phyloP scores from a whole-genome alignment of 345 rosid genomes.

The Populus davidiana region DNA sequence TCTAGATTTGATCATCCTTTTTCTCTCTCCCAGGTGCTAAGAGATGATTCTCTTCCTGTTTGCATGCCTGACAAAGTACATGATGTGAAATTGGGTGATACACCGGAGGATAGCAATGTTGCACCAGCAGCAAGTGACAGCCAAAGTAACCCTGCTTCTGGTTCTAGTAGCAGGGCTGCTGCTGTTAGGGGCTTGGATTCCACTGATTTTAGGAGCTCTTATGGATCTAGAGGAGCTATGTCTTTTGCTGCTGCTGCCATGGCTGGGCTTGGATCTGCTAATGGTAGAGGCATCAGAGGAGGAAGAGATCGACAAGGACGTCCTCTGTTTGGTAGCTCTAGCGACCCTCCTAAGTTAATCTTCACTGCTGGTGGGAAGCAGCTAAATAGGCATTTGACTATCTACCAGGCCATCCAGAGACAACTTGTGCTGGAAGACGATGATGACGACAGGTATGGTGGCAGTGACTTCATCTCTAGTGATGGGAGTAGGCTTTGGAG shows the following conservation, averaged over 20 bases:
- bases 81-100: slow-evolving; percentile 89
- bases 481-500: slow-evolving; percentile 89
- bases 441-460: slow-evolving; percentile 81
- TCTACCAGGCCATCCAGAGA: slow-evolving; percentile 96
- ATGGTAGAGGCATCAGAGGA: slow-evolving; percentile 90
- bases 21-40: slow-evolving; percentile 50
- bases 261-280: slow-evolving; percentile 94
- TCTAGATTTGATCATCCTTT: slow-evolving; percentile 2
- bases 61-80: slow-evolving; percentile 95
- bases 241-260: slow-evolving; percentile 98
- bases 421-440: slow-evolving; percentile 88
- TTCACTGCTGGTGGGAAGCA: slow-evolving; percentile 90
- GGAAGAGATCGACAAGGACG: slow-evolving; percentile 91
- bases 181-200: slow-evolving; percentile 67
- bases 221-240: slow-evolving; percentile 89
- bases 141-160: slow-evolving; percentile 61
- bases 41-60: slow-evolving; percentile 84
- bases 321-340: slow-evolving; percentile 54
- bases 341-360: slow-evolving; percentile 71
- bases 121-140: slow-evolving; percentile 51
- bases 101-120: slow-evolving; percentile 54
- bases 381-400: slow-evolving; percentile 87
- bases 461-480: slow-evolving; percentile 76
- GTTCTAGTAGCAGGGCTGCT: slow-evolving; percentile 79
- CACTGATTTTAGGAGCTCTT: slow-evolving; percentile 63